These are phyloP conservation scores for Saccharomycopsis babjevae DNA, from an alignment of 805 yeast genomes.

Conservation along the genomic window DNA sequence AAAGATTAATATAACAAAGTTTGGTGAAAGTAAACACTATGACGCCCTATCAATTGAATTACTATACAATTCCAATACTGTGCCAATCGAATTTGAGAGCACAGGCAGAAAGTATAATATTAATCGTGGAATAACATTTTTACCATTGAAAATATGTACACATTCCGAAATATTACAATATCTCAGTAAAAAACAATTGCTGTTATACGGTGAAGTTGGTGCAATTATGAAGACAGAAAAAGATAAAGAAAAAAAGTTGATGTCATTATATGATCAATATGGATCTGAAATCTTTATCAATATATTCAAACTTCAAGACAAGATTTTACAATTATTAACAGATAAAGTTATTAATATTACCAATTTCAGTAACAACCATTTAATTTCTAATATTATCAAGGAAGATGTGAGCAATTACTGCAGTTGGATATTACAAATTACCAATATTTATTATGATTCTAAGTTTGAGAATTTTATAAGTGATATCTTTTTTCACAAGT, in stretches of 20 bases:
- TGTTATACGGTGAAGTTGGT: background rate
- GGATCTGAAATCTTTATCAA: background rate
- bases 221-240: background rate
- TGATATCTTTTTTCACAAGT: background rate
- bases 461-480: background rate
- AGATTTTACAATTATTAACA: background rate
- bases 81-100: background rate
- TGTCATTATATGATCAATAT: background rate
- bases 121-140: background rate
- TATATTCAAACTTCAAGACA: background rate
- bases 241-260: background rate
- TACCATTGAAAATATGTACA: background rate
- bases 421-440: background rate
- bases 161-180: background rate
- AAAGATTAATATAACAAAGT: background rate
- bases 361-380: background rate
- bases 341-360: background rate
- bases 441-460: background rate
- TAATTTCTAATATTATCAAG: background rate
- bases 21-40: background rate
- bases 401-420: background rate
- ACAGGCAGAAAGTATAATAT: background rate
- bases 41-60: background rate
- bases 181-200: background rate
- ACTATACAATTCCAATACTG: background rate